These are phyloP conservation scores for Polygonum maritimum DNA, from an alignment of 148 eudicot genomes.

Conservation along the genomic window DNA sequence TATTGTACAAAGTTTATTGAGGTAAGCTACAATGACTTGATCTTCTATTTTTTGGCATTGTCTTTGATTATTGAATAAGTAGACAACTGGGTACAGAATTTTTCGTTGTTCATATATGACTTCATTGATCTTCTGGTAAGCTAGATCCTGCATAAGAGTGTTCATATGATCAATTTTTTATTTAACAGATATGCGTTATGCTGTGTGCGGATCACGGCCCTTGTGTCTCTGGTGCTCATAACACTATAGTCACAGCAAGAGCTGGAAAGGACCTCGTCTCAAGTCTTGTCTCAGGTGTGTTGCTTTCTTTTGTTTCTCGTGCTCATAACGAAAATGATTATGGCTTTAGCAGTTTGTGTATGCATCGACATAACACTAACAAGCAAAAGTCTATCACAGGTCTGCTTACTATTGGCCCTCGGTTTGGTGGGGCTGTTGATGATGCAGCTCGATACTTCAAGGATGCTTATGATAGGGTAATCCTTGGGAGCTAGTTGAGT, in stretches of 20 bases:
- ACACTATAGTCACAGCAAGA: slow-evolving; percentile 92
- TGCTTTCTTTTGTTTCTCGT: not conserved
- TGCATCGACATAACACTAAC: not conserved
- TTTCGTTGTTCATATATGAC: not conserved
- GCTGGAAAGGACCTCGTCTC: slow-evolving; percentile 99
- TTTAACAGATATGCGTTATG: slow-evolving; percentile 78
- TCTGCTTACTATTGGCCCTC: slow-evolving; percentile 90
- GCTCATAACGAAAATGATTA: not conserved
- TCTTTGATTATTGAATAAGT: not conserved
- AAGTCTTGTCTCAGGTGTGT: slow-evolving; percentile 86
- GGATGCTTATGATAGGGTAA: slow-evolving; percentile 90
- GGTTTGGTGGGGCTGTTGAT: slow-evolving; percentile 97
- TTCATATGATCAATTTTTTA: not conserved
- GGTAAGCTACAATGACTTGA: slow-evolving; percentile 28
- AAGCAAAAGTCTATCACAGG: slow-evolving; percentile 34
- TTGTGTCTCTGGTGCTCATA: slow-evolving; percentile 98
- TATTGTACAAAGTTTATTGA: slow-evolving; percentile 93
- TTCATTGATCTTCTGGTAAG: not conserved
- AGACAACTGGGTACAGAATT: not conserved
- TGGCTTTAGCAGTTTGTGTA: not conserved
- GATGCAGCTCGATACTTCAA: slow-evolving; percentile 98
- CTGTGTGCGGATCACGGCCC: slow-evolving; percentile 99
- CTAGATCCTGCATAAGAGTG: not conserved
- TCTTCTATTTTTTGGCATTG: not conserved
- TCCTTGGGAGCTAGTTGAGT: slow-evolving; percentile 11